Evolutionary conservation across 192 early-diverging fungal genomes (phyloP), one percentile per base, ranked within the genome.

Genomic region (Phycomyces nitens): DNA sequence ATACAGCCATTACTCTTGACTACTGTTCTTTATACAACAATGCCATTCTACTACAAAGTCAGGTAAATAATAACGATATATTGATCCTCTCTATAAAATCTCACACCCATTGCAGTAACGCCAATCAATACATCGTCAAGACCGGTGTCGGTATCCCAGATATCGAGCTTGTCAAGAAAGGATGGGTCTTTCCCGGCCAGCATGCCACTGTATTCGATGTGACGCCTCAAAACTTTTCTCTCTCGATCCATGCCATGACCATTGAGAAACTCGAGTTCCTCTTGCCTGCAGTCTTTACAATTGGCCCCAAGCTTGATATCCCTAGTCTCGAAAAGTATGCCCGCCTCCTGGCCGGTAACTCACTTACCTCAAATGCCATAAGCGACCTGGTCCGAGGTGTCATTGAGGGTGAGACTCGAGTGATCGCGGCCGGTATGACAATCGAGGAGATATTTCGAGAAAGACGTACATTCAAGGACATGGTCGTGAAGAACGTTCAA

Each of bases 381-480:
- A 50, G 53, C 18, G 80, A 81, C 16, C 49, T 81, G 7, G 77
- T 81, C 24, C 68, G 56, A 39, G 80, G 80, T 78, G 64, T 81
- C 47, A 79, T 81, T 38, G 82, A 83, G 61, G 82, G 82, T 52
- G 82, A 83, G 55, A 83, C 80, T 10, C 65, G 82, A 54, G 82
- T 83, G 5, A 68, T 83, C 47, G 82, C 81, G 34, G 82, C 81
- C 6, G 43, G 42, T 22, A 74, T 83, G 70, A 82, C 80, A 42
- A 84, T 84, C 59, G 81, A 83, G 71, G 79, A 83, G 62, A 84
- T 83, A 23, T 83, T 83, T 67, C 73, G 76, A 60, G 81, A 41
- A 20, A 18, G 38, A 9, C 5, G 16, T 22, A 38, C 62, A 15
- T 83, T 83, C 68, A 83, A 83, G 61, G 77, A 84, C 42, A 53